Percentiles rank a stretch among this genome's conserved stretches.
Evolutionary conservation across 106 monocot species (phyloP).

Genomic region (Platanthera guangdongensis): DNA sequence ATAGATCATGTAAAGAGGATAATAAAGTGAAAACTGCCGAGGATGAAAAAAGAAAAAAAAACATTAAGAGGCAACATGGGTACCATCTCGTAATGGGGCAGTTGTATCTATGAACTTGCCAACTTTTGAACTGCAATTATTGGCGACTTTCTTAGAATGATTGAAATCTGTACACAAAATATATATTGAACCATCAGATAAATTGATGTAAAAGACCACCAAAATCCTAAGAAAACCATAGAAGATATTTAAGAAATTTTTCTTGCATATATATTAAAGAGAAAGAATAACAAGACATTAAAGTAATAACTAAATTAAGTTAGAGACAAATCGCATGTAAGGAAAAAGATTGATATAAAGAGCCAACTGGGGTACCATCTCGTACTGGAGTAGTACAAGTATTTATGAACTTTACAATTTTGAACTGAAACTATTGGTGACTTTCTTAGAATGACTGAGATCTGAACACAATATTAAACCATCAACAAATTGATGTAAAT

Average conservation of each 20-base stretch:
- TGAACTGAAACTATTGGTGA: too few species aligned
- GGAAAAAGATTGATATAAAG: too few species aligned
- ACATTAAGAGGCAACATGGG: not conserved
- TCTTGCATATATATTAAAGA: not conserved
- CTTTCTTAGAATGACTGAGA: too few species aligned
- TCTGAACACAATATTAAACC: too few species aligned
- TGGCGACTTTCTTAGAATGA: not conserved
- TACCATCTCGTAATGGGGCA: constrained; percentile 4
- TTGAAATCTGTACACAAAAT: not conserved
- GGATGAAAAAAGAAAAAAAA: not conserved
- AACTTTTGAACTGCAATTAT: not conserved
- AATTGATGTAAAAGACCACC: not conserved
- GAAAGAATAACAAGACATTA: not conserved
- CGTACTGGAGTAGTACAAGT: too few species aligned
- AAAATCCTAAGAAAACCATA: not conserved
- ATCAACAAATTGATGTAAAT: too few species aligned
- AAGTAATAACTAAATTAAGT: too few species aligned
- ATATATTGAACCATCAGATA: not conserved
- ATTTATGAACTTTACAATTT: too few species aligned
- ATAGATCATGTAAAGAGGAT: not conserved
- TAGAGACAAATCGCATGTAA: too few species aligned
- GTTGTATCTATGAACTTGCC: not conserved
- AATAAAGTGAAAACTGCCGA: not conserved
- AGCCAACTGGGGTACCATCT: too few species aligned
- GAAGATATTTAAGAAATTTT: not conserved